A percentile compares a stretch with the other conserved stretches of the same genome.
phyloP scores from a whole-genome alignment of 495 filamentous ascomycete genomes.

The Saxophila tyrrhenica region DNA sequence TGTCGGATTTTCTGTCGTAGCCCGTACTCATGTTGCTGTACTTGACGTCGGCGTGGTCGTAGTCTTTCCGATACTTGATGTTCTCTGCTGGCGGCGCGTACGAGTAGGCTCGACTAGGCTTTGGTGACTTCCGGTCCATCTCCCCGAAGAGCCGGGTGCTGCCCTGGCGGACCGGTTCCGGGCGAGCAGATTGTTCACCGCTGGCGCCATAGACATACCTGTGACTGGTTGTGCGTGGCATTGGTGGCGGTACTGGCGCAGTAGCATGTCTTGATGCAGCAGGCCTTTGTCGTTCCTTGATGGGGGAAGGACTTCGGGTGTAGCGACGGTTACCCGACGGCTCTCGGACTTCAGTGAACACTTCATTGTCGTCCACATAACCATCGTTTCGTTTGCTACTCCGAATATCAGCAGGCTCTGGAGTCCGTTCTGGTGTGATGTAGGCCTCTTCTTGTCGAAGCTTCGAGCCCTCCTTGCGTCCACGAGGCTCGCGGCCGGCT shows the following conservation, averaged over 20 bases:
- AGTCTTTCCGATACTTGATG: neutral
- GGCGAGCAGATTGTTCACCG: neutral
- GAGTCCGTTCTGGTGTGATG: slow-evolving; percentile 4
- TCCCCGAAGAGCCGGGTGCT: slow-evolving; percentile 9
- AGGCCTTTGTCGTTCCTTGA: neutral
- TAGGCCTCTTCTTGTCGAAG: neutral
- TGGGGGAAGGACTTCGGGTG: slow-evolving; percentile 12
- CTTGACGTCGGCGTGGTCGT: too few relatives aligned
- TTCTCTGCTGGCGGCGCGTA: neutral
- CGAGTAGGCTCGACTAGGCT: neutral
- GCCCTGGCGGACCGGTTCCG: slow-evolving; percentile 1
- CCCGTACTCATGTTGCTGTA: neutral
- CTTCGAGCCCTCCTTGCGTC: slow-evolving; percentile 4
- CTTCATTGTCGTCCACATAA: slow-evolving; percentile 14
- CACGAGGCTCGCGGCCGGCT: neutral
- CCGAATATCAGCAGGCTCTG: neutral
- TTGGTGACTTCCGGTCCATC: too few relatives aligned
- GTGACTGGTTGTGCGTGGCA: slow-evolving; percentile 5
- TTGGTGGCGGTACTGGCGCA: neutral
- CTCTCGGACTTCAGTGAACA: slow-evolving; percentile 8
- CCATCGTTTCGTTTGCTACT: neutral
- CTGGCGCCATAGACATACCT: slow-evolving; percentile 10
- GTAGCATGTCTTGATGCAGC: neutral
- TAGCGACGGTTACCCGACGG: neutral
- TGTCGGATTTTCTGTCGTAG: neutral